These are phyloP conservation scores for Tulasnella sp. DNA, from an alignment of 768 basidiomycete species.

Conservation along the genomic window DNA sequence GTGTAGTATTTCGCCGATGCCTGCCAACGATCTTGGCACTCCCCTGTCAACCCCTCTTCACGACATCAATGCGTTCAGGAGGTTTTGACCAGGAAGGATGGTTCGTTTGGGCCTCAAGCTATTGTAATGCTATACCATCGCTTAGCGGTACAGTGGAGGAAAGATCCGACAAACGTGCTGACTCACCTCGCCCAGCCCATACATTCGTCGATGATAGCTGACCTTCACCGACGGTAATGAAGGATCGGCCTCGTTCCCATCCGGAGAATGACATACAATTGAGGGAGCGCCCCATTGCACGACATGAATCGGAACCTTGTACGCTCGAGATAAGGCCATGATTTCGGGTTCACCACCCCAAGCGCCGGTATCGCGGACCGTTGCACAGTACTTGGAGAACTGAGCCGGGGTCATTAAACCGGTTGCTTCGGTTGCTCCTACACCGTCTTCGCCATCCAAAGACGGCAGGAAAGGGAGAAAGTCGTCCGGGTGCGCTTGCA, in stretches of 20 bases:
- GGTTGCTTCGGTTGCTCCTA: constrained; percentile 51
- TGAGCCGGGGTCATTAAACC: constrained; percentile 67
- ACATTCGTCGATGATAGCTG: constrained; percentile 92
- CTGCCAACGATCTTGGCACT: not conserved
- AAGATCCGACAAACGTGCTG: not conserved
- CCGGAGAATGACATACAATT: constrained; percentile 76
- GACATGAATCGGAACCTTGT: constrained; percentile 81
- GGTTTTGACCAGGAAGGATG: not conserved
- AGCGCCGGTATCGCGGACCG: constrained; percentile 74
- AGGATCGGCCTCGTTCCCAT: constrained; percentile 34
- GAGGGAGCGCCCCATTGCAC: constrained; percentile 77
- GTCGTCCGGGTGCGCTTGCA: constrained; percentile 75
- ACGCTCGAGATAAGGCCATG: constrained; percentile 76
- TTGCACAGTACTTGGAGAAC: constrained; percentile 70
- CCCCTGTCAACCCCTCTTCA: not conserved
- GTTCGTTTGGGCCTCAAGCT: constrained; percentile 58
- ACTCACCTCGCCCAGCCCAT: constrained; percentile 91
- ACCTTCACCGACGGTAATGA: constrained; percentile 45
- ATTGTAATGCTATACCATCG: constrained; percentile 72
- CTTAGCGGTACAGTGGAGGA: constrained; percentile 9
- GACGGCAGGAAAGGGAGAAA: constrained; percentile 92
- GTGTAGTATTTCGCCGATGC: not conserved
- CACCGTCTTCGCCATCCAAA: constrained; percentile 60
- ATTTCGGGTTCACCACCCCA: constrained; percentile 99
- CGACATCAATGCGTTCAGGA: not conserved